phyloP scores from a whole-genome alignment of 1,284 basidiomycete species.

The Jaminaea rosea region DNA sequence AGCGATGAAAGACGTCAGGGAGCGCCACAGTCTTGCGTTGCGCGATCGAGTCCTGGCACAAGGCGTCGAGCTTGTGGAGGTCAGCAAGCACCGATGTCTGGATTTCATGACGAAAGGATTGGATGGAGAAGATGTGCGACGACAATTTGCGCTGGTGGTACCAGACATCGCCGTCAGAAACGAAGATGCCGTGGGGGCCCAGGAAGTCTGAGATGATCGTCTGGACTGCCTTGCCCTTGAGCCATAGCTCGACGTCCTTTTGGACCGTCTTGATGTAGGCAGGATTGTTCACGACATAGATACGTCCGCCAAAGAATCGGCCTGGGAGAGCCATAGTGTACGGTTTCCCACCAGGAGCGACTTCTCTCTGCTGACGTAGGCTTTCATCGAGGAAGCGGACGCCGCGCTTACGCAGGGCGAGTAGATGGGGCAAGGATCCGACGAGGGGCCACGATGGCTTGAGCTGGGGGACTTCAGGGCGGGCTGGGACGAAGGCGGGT shows the following conservation, averaged over 20 bases:
- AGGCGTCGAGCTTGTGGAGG: slow-evolving; percentile 11
- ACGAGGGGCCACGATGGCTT: no score
- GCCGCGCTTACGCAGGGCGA: no score
- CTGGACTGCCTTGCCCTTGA: slow-evolving; percentile 18
- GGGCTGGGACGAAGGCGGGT: no score
- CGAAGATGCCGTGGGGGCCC: slow-evolving; percentile 28
- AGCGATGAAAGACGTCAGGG: slow-evolving; percentile 27
- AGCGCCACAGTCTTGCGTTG: slow-evolving; percentile 5
- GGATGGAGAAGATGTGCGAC: slow-evolving; percentile 28
- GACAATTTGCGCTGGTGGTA: slow-evolving; percentile 32
- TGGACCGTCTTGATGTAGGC: slow-evolving; percentile 28
- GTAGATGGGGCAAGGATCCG: no score
- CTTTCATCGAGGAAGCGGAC: no score
- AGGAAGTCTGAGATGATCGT: slow-evolving; percentile 22
- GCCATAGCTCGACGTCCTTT: slow-evolving; percentile 29
- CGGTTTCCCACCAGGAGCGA: no score
- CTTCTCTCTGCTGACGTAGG: no score
- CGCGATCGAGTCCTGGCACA: slow-evolving; percentile 8
- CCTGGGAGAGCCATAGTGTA: no score
- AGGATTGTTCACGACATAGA: slow-evolving; percentile 21
- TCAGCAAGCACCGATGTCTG: slow-evolving; percentile 16
- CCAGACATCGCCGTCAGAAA: slow-evolving; percentile 39
- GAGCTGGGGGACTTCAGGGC: no score
- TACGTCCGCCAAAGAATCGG: slow-evolving; percentile 14
- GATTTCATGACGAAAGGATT: slow-evolving; percentile 24